phyloP scores from a whole-genome alignment of 768 basidiomycete species.

The Dacryopinax spathularia region DNA sequence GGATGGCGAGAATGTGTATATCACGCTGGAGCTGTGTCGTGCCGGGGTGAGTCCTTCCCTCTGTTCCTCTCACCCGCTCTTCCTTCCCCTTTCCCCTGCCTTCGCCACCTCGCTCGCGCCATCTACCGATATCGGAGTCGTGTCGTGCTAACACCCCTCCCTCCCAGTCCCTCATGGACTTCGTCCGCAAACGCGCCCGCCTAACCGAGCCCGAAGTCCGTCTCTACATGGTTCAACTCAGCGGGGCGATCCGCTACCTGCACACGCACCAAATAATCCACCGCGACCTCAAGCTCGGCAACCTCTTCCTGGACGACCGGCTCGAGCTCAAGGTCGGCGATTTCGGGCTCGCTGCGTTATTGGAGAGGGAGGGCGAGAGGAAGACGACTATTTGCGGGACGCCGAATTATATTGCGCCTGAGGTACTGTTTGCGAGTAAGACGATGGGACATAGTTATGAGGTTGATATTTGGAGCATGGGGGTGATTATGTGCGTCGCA shows the following conservation, averaged over 20 bases:
- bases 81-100: no score
- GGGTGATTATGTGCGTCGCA: slow-evolving; percentile 58
- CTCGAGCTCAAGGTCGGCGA: slow-evolving; percentile 98
- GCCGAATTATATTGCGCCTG: slow-evolving; percentile 96
- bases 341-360: slow-evolving; percentile 91
- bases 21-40: slow-evolving; percentile 85
- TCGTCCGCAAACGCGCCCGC: slow-evolving; percentile 71
- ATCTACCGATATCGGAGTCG: no score
- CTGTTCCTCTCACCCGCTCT: not conserved
- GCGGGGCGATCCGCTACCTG: slow-evolving; percentile 96
- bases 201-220: slow-evolving; percentile 88
- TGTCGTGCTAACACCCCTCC: not conserved
- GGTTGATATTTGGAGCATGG: slow-evolving; percentile 95
- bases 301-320: slow-evolving; percentile 75
- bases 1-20: slow-evolving; percentile 89
- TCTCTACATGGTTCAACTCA: slow-evolving; percentile 84
- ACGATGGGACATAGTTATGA: slow-evolving; percentile 96
- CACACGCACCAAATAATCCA: slow-evolving; percentile 93
- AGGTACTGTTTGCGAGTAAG: slow-evolving; percentile 79
- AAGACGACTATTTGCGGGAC: slow-evolving; percentile 99
- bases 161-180: slow-evolving; percentile 58
- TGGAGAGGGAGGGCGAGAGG: slow-evolving; percentile 88
- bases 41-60: slow-evolving; percentile 40
- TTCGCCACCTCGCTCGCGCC: not conserved
- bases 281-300: slow-evolving; percentile 91